Evolutionary conservation across 495 filamentous ascomycete species (phyloP), one percentile per base, ranked within the genome.

Genomic region (Aspergillus mulundensis): DNA sequence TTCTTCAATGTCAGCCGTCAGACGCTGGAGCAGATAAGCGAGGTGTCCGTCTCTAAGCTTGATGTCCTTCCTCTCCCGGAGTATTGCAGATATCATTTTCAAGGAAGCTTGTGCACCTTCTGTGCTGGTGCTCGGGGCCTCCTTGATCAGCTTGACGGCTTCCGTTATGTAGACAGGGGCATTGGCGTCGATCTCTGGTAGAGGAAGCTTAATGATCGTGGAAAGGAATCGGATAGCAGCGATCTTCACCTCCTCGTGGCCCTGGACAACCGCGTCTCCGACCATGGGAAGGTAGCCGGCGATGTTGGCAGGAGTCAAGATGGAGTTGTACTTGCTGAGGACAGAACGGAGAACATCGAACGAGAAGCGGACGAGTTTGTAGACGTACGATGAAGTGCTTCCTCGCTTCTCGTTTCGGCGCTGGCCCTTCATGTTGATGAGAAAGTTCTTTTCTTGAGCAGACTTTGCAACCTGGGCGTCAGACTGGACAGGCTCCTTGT

Each of bases 1-100:
- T 63, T 97, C 89, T 41, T 95, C 92, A 25, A 98, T 76, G 64
- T 97, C 93, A n/a, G 90, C 82, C 54, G 88, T 88, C 34, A 97
- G 71, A 28, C 89, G 86, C 53, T 85, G 84, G 19, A 98, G 85
- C 1, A 98, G 74, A 72, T 91, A 88, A 36, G 91, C 88, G 47
- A 97, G 74, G 28, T 91, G 85, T 1, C 80, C 83, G 61, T 97
- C 90, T 65, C 89, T 90, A 50, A 98, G 73, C 21, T 78, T 74
- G 0, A 89, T 82, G 61, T 82, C 82, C 41, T 82, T 83, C 39
- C 90, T 81, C 62, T 97, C 92, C 36, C 91, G 81, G 11, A 98
- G 81, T 58, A 96, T 84, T 14, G 91, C 85, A 1, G 90, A 85
- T 40, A 96, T 81, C 57, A 98, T 70, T 66, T 96, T 96, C 60